A percentile compares a stretch with the other conserved stretches of the same genome.
Evolutionary conservation across 306 rosid species (phyloP).

Genomic region (Citrullus amarus): DNA sequence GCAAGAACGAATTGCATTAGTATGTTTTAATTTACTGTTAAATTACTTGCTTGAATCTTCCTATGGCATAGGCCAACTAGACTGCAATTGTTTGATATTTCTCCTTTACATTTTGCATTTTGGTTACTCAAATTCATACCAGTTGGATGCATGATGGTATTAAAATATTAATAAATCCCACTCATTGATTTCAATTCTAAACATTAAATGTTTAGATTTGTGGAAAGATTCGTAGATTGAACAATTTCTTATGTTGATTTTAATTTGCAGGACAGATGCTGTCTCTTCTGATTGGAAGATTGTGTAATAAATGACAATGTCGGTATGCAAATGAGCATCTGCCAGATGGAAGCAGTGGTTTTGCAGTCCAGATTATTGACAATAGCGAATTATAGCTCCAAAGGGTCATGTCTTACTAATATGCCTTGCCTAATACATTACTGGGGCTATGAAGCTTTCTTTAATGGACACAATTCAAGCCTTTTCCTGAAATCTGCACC

Average conservation of each 20-base stretch:
- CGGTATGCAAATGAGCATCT: conserved; percentile 30
- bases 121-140: background rate
- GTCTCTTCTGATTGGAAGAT: background rate
- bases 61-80: background rate
- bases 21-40: background rate
- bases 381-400: conserved; percentile 23
- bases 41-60: background rate
- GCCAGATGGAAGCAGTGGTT: conserved; percentile 26
- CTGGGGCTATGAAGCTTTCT: conserved; percentile 27
- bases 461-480: conserved; percentile 19
- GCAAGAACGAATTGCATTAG: background rate
- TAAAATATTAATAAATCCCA: background rate
- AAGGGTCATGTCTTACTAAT: conserved; percentile 19
- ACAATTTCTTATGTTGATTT: background rate
- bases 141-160: background rate
- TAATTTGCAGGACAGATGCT: background rate
- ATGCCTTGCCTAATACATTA: conserved; percentile 29
- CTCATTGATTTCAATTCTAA: background rate
- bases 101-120: background rate
- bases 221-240: background rate
- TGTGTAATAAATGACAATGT: conserved; percentile 1
- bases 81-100: background rate
- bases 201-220: background rate
- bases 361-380: conserved; percentile 27
- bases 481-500: conserved; percentile 22